These are phyloP conservation scores for Evernia prunastri DNA, from an alignment of 495 filamentous ascomycete genomes.

Conservation along the genomic window DNA sequence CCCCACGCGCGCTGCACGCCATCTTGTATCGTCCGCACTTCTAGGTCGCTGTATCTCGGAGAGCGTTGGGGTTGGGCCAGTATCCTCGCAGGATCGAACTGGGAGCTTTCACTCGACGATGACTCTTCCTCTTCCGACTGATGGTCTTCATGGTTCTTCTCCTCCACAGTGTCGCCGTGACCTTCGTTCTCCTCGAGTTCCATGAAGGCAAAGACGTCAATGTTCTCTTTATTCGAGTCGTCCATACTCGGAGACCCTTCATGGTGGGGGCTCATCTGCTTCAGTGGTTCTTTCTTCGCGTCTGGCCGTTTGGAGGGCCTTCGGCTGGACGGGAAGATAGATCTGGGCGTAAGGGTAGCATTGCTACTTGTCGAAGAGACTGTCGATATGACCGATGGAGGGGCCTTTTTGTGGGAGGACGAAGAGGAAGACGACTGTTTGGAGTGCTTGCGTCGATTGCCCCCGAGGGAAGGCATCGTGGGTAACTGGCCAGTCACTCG, in stretches of 20 bases:
- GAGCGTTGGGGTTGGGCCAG: slow-evolving; percentile 14
- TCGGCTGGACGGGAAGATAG: slow-evolving; percentile 19
- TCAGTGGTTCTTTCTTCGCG: slow-evolving; percentile 8
- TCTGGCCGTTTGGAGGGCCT: slow-evolving; percentile 20
- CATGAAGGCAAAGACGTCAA: slow-evolving; percentile 28
- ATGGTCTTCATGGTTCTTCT: slow-evolving; percentile 13
- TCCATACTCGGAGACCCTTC: background rate
- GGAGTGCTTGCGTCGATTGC: slow-evolving; percentile 20
- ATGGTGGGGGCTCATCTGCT: background rate
- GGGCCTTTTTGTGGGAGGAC: slow-evolving; percentile 18
- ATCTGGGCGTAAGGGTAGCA: slow-evolving; percentile 14
- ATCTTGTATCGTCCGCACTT: slow-evolving; percentile 23
- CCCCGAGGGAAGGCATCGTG: slow-evolving; percentile 23
- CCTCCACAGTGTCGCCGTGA: slow-evolving; percentile 4
- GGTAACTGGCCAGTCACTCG: background rate
- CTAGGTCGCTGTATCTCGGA: slow-evolving; percentile 26
- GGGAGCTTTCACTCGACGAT: slow-evolving; percentile 7
- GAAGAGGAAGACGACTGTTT: slow-evolving; percentile 20
- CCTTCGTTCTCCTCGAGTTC: slow-evolving; percentile 18
- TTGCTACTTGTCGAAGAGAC: slow-evolving; percentile 21
- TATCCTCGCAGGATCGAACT: slow-evolving; percentile 11
- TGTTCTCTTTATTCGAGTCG: slow-evolving; percentile 13
- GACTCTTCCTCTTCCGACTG: slow-evolving; percentile 9
- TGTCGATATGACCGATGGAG: slow-evolving; percentile 18
- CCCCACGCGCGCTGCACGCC: slow-evolving; percentile 18